Evolutionary conservation across 2,329 filamentous ascomycete genomes (phyloP).

Genomic region (Cryphonectria japonica): DNA sequence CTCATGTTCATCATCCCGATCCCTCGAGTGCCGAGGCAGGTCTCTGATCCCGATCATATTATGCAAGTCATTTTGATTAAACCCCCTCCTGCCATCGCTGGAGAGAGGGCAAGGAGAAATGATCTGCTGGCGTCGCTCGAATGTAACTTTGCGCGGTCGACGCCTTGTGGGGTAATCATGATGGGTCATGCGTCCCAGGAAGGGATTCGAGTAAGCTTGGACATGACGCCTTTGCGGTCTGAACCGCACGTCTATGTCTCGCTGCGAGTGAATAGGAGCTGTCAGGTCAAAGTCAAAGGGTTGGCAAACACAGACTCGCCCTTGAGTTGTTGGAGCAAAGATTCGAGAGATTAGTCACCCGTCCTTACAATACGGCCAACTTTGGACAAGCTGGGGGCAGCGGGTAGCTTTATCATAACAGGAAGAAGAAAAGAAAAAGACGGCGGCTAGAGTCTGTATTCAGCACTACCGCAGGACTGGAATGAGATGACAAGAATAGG

Average conservation of each 20-base stretch:
- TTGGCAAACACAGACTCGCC: neutral
- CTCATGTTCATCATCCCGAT: neutral
- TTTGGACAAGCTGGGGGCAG: neutral
- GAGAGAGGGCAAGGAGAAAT: neutral
- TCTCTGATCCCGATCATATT: constrained; percentile 5
- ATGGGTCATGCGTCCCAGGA: neutral
- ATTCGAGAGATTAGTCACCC: neutral
- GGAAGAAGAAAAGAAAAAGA: neutral
- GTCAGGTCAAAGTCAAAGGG: neutral
- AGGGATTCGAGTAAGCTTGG: neutral
- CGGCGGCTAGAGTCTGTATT: neutral
- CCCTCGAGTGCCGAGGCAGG: constrained; percentile 12
- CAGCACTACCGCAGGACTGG: neutral
- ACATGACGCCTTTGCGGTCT: neutral
- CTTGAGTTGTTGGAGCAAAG: neutral
- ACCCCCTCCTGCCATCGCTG: neutral
- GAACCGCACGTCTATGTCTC: neutral
- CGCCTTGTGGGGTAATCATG: neutral
- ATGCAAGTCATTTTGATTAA: constrained; percentile 2
- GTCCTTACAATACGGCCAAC: too few relatives aligned
- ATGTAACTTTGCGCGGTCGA: neutral
- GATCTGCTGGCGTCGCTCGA: neutral
- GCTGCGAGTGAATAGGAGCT: neutral
- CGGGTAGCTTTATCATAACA: neutral
- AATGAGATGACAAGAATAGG: constrained; percentile 3